Evolutionary conservation across 2,329 filamentous ascomycete species (phyloP), one percentile per base, ranked within the genome.

Genomic region (Xylariaceae sp.): DNA sequence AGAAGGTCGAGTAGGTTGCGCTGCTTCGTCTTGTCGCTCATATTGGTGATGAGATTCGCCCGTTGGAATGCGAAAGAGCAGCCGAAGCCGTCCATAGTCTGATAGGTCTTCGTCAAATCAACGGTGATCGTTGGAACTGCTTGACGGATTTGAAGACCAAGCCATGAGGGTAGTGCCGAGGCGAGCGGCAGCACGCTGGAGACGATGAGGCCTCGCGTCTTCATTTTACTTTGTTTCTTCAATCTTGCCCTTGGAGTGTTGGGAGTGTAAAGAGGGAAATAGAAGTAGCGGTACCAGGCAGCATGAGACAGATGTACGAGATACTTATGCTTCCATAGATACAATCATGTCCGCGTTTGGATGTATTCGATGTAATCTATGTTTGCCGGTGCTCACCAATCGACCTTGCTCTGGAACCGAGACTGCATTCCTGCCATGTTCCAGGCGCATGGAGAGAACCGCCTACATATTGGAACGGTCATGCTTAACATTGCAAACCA

Each of bases 81-180:
- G 14, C 74, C 74, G 56, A 76, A 76, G 11, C 74, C 74, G 57
- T 76, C 73, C 47, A 76, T 75, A 3, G 65, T 71, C 63, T 76
- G 74, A 56, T 70, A 75, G 17, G 69, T 73, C 55, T 69, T 71
- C n/a, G 64, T 57, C 6, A 71, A 57, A 58, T 75, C 67, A 17
- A 76, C 66, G 0, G 68, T 74, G 52, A 76, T 67, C 22, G 65
- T 58, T 31, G 61, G 62, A n/a, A 38, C 59, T 1, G 61, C 45
- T 50, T 63, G 62, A 5, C 62, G 61, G 6, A 50, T 46, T 41
- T 50, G 36, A 22, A 60, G 58, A 28, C 28, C 39, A 7, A 60
- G 54, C 62, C 60, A 63, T 31, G 62, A 59, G 1, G 62, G 62
- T 38, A 55, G 31, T 13, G 60, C 60, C n/a, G 57, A 41, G 7